These are phyloP conservation scores for Microbotryum lychnidis-dioicae DNA, from an alignment of 1,284 basidiomycete species.

Conservation along the genomic window DNA sequence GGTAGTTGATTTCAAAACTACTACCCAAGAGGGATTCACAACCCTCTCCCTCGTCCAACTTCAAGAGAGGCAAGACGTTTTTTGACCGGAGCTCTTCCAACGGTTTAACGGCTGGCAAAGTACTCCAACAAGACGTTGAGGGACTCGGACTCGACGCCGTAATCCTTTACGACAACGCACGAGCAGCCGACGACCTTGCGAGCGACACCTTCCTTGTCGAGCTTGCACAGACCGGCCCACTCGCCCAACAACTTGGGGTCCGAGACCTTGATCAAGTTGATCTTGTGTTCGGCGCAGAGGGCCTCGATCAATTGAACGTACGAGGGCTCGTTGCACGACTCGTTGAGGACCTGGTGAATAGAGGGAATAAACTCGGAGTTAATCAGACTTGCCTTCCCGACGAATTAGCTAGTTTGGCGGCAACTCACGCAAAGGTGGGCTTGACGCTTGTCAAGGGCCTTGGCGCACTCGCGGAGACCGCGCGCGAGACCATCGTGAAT, in stretches of 20 bases:
- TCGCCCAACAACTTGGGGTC: constrained; percentile 96
- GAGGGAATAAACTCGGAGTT: too few species aligned
- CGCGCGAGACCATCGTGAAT: constrained; percentile 97
- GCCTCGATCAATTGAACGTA: constrained; percentile 99
- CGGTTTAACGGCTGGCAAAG: constrained; percentile 75
- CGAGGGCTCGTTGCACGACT: constrained; percentile 97
- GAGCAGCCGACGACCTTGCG: constrained; percentile 93
- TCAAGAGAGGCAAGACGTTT: neutral
- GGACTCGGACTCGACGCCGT: constrained; percentile 90
- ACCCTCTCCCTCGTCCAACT: too few species aligned
- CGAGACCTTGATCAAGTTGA: constrained; percentile 92
- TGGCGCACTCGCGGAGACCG: constrained; percentile 94
- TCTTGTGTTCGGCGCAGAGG: constrained; percentile 78
- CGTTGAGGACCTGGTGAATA: constrained; percentile 64
- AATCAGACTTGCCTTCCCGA: too few species aligned
- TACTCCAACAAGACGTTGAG: constrained; percentile 94
- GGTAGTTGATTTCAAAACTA: too few species aligned
- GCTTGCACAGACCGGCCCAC: constrained; percentile 98
- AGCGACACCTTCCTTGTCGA: constrained; percentile 97
- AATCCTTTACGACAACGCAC: constrained; percentile 98
- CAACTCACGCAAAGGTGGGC: constrained; percentile 70
- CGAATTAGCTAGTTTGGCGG: too few species aligned
- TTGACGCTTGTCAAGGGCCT: constrained; percentile 97
- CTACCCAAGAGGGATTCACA: too few species aligned
- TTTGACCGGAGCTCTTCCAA: neutral